Evolutionary conservation across 2,329 filamentous ascomycete species (phyloP).

Genomic region (Phaeosphaeria sp.): DNA sequence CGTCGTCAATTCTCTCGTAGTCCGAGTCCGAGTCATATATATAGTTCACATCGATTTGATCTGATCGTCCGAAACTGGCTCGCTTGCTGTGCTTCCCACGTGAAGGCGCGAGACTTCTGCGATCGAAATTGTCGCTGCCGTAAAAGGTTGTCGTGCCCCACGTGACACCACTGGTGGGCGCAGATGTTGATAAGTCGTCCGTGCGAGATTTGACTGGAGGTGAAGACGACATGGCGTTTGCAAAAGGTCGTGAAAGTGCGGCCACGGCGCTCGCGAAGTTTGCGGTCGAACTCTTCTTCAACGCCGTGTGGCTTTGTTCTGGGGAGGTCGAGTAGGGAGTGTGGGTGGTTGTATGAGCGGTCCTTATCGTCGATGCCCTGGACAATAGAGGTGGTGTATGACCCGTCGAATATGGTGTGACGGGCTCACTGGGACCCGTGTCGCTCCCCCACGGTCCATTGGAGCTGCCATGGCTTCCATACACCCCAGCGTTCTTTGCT

Average conservation of each 20-base stretch:
- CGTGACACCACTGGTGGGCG: conserved; percentile 52
- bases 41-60: conserved; percentile 37
- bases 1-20: conserved; percentile 30
- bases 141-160: conserved; percentile 56
- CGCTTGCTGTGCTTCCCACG: conserved; percentile 49
- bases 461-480: conserved; percentile 59
- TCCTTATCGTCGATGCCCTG: conserved; percentile 48
- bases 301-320: conserved; percentile 42
- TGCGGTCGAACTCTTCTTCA: conserved; percentile 42
- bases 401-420: conserved; percentile 60
- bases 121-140: conserved; percentile 41
- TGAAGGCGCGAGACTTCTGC: conserved; percentile 27
- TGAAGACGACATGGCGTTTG: conserved; percentile 47
- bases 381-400: conserved; percentile 59
- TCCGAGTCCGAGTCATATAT: conserved; percentile 45
- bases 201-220: conserved; percentile 43
- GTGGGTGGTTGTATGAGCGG: conserved; percentile 44
- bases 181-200: conserved; percentile 52
- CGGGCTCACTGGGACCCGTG: conserved; percentile 50
- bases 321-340: conserved; percentile 52
- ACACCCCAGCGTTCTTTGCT: conserved; percentile 44
- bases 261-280: conserved; percentile 51
- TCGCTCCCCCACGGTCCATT: conserved; percentile 58
- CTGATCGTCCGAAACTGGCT: conserved; percentile 44
- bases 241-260: conserved; percentile 49